Base-by-base conservation (phyloP, 352 stramenopile genomes). In the Peronospora belbahrii region DNA sequence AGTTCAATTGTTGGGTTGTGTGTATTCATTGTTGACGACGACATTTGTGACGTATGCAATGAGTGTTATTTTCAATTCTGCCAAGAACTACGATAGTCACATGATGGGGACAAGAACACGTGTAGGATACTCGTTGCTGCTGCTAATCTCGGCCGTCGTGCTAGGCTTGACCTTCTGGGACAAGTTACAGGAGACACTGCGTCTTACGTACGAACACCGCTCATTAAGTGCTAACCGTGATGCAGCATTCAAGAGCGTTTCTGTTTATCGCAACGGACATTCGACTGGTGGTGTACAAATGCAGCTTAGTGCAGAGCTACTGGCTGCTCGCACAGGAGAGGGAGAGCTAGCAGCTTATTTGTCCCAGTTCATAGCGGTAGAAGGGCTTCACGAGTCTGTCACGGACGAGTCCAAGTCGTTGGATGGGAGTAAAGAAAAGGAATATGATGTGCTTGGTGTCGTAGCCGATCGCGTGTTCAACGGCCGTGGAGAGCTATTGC, bases 191-290 rank as follows among this genome's bases (percentile, higher is more conserved):
- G 70, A 85, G 43, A 73, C 70, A 55, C 64, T 87, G 50, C 67
- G 85, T 47, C 70, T 85, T 38, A 85, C 73, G 24, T 74, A 78
- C 48, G 52, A 65, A 38, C 63, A 83, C 35, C 70, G 66, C 19
- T 74, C 67, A 47, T 62, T 84, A 34, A 65, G 65, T 42, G 64
- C 60, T 6, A 56, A 65, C 30, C 48, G 55, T 15, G 48, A 59
- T 33, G 56, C 63, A 18, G 42, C 58, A 3, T 20, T 67, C 41
- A 91, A 91, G 48, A 81, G 48, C 63, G 75, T 91, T 33, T 85
- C 69, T 25, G 52, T 91, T 14, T 91, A 74, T 52, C 76, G 78
- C 47, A 92, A 92, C 55, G 80, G 80, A 42, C 85, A 74, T 58
- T 87, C 75, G 28, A 83, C 65, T 2, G 77, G 78, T 30, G 77